Evolutionary conservation across 1,139 yeast genomes (phyloP).

Genomic region (Debaryomycetaceae sp.): DNA sequence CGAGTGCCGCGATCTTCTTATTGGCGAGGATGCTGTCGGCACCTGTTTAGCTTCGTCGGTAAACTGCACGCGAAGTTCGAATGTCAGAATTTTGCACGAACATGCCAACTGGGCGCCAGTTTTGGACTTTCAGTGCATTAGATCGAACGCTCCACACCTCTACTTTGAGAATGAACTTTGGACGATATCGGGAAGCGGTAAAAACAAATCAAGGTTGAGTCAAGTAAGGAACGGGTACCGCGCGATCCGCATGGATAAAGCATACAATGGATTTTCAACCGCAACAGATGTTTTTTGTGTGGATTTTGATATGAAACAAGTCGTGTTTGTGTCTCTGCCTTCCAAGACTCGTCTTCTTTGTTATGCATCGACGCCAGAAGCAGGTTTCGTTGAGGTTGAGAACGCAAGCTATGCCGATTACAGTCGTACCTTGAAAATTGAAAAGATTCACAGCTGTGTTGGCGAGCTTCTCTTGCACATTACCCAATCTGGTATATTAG

Average conservation of each 20-base stretch:
- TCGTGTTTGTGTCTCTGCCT: conserved; percentile 25
- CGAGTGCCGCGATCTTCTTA: conserved; percentile 16
- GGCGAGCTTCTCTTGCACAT: conserved; percentile 7
- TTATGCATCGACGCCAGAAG: conserved; percentile 10
- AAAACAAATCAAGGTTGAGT: conserved; percentile 25
- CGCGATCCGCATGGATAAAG: conserved; percentile 12
- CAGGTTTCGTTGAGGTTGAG: conserved; percentile 17
- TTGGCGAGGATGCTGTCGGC: neutral
- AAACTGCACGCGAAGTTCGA: no score
- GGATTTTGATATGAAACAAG: conserved; percentile 8
- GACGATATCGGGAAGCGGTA: conserved; percentile 35
- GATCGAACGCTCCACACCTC: conserved; percentile 8
- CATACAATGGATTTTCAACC: conserved; percentile 21
- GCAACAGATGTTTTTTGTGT: conserved; percentile 11
- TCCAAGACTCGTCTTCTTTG: conserved; percentile 29
- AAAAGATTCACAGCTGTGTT: conserved; percentile 2
- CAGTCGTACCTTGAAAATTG: conserved; percentile 7
- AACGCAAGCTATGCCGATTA: conserved; percentile 3
- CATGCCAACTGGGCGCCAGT: conserved; percentile 43
- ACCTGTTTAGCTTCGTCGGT: no score
- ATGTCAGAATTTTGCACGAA: conserved; percentile 11
- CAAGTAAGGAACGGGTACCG: conserved; percentile 29
- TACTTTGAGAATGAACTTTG: conserved; percentile 30
- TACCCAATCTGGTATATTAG: conserved; percentile 4
- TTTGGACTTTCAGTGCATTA: conserved; percentile 25